A percentile compares a stretch with the other conserved stretches of the same genome.
phyloP scores from a whole-genome alignment of 768 basidiomycete species.

The Ephemerocybe angulata region DNA sequence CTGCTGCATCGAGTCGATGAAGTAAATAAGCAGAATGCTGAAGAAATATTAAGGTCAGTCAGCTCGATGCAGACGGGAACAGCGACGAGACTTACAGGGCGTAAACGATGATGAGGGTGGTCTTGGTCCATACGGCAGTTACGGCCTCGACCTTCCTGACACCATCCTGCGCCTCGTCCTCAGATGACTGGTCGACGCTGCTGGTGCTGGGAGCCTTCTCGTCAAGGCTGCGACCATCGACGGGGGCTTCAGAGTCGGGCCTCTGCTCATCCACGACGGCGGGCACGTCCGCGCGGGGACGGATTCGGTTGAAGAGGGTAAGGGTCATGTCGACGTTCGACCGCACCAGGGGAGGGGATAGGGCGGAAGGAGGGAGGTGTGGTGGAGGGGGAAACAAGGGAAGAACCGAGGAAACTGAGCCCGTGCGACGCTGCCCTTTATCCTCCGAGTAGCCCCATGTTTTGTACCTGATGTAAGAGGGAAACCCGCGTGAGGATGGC shows the following conservation, averaged over 20 bases:
- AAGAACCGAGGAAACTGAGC: neutral
- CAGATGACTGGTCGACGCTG: neutral
- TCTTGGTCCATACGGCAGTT: neutral
- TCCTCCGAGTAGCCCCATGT: neutral
- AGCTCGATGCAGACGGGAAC: neutral
- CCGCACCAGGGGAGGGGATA: neutral
- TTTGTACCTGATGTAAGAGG: neutral
- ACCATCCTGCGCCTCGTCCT: neutral
- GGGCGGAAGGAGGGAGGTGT: neutral
- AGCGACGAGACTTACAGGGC: neutral
- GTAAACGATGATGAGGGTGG: neutral
- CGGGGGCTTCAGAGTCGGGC: neutral
- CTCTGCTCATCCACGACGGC: neutral
- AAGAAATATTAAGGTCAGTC: neutral
- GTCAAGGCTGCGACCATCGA: neutral
- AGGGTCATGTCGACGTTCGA: neutral
- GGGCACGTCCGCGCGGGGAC: neutral
- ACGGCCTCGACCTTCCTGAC: neutral
- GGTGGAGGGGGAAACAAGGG: neutral
- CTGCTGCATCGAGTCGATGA: constrained; percentile 4
- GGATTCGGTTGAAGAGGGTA: constrained; percentile 1
- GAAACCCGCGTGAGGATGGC: neutral
- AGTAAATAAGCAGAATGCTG: constrained; percentile 1
- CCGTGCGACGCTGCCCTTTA: neutral
- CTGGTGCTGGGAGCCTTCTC: neutral